Evolutionary conservation across 83 land plant species (phyloP).

Genomic region (Diphasiastrum complanatum): DNA sequence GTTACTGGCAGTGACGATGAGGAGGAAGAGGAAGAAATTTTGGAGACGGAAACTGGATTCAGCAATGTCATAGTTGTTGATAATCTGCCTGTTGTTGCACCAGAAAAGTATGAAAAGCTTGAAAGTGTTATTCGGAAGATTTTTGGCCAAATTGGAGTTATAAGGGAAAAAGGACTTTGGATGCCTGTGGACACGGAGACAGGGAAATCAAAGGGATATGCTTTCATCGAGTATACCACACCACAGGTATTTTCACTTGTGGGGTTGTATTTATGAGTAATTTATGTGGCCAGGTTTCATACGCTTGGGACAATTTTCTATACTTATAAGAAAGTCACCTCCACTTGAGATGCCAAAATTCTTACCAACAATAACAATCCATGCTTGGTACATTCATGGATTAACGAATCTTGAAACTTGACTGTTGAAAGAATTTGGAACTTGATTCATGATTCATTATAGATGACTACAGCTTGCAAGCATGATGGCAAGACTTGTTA

Average conservation of each 20-base stretch:
- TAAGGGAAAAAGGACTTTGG: conserved; percentile 68
- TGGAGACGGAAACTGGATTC: conserved; percentile 55
- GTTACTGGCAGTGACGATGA: conserved; percentile 49
- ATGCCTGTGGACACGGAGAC: conserved; percentile 72
- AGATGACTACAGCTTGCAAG: too few species aligned
- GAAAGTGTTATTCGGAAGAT: conserved; percentile 84
- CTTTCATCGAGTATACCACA: conserved; percentile 79
- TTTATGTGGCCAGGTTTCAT: too few species aligned
- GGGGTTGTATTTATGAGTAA: not conserved
- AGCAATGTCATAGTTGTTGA: conserved; percentile 65
- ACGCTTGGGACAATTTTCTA: too few species aligned
- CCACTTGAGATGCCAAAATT: too few species aligned
- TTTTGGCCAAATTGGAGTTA: conserved; percentile 77
- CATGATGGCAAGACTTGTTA: too few species aligned
- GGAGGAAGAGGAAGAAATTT: conserved; percentile 41
- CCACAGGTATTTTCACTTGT: conserved; percentile 47
- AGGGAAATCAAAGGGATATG: conserved; percentile 70
- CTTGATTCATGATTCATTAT: too few species aligned
- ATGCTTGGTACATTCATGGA: too few species aligned
- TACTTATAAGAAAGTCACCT: too few species aligned
- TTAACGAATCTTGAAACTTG: too few species aligned
- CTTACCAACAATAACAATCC: too few species aligned
- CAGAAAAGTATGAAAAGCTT: conserved; percentile 80
- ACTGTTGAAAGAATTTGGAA: too few species aligned
- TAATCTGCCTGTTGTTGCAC: conserved; percentile 63